Percentiles rank a stretch among this genome's conserved stretches.
Conservation (phyloP, 2,329 filamentous ascomycete genomes). For the Aspergillus sclerotialis region DNA sequence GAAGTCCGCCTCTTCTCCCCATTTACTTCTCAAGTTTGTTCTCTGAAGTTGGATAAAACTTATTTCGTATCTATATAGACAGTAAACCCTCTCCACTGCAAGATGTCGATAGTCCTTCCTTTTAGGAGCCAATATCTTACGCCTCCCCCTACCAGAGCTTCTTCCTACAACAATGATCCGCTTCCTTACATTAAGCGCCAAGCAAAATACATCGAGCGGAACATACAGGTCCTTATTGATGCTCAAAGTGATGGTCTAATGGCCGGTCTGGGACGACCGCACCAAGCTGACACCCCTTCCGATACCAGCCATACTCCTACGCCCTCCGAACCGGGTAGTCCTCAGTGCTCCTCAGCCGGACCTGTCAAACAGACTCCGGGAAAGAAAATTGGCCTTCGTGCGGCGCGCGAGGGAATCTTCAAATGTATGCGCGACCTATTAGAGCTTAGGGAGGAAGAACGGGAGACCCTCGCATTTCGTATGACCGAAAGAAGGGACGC, state of each 20-base stretch:
- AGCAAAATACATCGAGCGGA: slow-evolving; percentile 48
- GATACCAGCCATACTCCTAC: slow-evolving; percentile 38
- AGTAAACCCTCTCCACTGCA: not conserved
- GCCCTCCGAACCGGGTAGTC: slow-evolving; percentile 19
- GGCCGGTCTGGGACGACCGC: slow-evolving; percentile 37
- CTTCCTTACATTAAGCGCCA: slow-evolving; percentile 47
- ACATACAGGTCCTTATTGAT: slow-evolving; percentile 54
- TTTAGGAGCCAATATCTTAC: slow-evolving; percentile 17
- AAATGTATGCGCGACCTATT: slow-evolving; percentile 51
- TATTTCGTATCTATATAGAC: too few species aligned
- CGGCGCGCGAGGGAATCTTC: slow-evolving; percentile 50
- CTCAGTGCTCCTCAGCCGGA: slow-evolving; percentile 28
- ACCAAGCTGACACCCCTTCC: slow-evolving; percentile 37
- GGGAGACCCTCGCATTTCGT: slow-evolving; percentile 42
- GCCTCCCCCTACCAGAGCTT: slow-evolving; percentile 23
- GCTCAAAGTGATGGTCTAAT: slow-evolving; percentile 54
- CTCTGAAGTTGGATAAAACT: too few species aligned
- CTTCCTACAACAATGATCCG: slow-evolving; percentile 31
- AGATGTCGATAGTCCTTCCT: slow-evolving; percentile 26
- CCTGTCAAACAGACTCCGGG: slow-evolving; percentile 32
- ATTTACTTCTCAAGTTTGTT: too few species aligned
- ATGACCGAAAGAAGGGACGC: slow-evolving; percentile 39
- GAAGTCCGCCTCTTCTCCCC: too few species aligned
- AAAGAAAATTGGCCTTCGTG: slow-evolving; percentile 46
- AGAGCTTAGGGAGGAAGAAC: slow-evolving; percentile 50